Evolutionary conservation across 805 yeast species (phyloP).

Genomic region (Yarrowia sp.): DNA sequence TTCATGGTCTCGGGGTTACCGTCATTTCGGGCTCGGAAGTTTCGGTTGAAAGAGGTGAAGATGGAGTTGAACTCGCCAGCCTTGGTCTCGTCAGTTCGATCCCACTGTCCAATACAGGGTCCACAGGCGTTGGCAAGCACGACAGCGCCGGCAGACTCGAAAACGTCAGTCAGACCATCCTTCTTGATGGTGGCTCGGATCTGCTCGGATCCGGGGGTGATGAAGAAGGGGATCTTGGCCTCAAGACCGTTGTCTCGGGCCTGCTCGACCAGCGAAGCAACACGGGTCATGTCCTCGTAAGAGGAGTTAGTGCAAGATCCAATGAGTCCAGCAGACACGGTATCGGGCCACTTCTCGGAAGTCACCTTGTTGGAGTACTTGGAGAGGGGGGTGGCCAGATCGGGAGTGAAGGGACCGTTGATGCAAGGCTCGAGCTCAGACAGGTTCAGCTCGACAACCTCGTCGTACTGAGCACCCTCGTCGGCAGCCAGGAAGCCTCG

Average conservation of each 20-base stretch:
- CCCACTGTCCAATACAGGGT: conserved; percentile 99
- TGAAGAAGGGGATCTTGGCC: conserved; percentile 88
- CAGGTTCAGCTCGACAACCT: conserved; percentile 86
- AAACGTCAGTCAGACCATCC: conserved; percentile 82
- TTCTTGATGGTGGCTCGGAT: conserved; percentile 95
- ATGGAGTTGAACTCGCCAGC: conserved; percentile 72
- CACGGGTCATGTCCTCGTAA: conserved; percentile 97
- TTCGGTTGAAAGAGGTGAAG: conserved; percentile 96
- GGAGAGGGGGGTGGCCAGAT: conserved; percentile 89
- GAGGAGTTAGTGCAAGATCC: conserved; percentile 99
- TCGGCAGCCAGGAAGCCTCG: conserved; percentile 75
- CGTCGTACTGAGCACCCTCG: conserved; percentile 84
- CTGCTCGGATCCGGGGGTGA: conserved; percentile 98
- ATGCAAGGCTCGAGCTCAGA: conserved; percentile 87
- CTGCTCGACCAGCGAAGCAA: conserved; percentile 83
- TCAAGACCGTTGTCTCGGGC: conserved; percentile 83
- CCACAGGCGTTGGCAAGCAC: conserved; percentile 98
- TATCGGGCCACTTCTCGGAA: conserved; percentile 80
- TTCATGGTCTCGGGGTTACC: conserved; percentile 98
- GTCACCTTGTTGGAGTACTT: conserved; percentile 69
- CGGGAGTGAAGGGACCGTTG: conserved; percentile 98
- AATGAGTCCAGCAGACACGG: conserved; percentile 87
- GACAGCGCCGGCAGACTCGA: conserved; percentile 83
- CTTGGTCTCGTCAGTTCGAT: conserved; percentile 55
- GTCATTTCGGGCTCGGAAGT: conserved; percentile 96